Evolutionary conservation across 108 stramenopile species (phyloP).

Genomic region (Nannochloropsis gaditana): DNA sequence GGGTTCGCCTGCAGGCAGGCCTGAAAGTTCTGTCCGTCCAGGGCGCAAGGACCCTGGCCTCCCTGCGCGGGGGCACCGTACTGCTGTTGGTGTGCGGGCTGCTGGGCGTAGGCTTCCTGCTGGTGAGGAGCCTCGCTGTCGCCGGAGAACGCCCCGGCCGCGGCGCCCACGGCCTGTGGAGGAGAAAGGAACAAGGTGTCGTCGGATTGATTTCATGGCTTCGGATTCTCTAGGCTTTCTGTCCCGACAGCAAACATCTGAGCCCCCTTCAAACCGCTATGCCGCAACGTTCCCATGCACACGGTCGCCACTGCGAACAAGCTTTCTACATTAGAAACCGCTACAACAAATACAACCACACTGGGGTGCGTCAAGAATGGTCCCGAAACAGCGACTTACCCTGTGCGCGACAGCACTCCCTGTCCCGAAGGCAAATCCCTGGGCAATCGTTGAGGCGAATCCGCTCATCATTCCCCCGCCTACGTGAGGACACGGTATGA

Average conservation of each 20-base stretch:
- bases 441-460: slow-evolving; percentile 87
- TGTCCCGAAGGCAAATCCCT: slow-evolving; percentile 96
- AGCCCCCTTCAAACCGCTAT: neutral
- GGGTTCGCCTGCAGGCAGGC: slow-evolving; percentile 79
- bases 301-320: slow-evolving; percentile 26
- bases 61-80: slow-evolving; percentile 48
- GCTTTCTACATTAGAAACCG: slow-evolving; percentile 15
- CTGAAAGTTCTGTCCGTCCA: slow-evolving; percentile 85
- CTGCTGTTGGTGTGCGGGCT: slow-evolving; percentile 45
- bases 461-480: slow-evolving; percentile 90
- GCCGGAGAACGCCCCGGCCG: neutral
- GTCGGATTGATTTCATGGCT: neutral
- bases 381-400: slow-evolving; percentile 7
- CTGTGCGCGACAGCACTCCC: slow-evolving; percentile 92
- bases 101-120: slow-evolving; percentile 47
- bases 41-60: slow-evolving; percentile 56
- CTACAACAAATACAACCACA: neutral
- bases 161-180: neutral
- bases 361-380: neutral
- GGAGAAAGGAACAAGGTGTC: neutral
- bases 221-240: neutral
- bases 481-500: neutral
- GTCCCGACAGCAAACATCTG: too few species aligned
- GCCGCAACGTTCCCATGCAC: slow-evolving; percentile 6
- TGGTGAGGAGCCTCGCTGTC: slow-evolving; percentile 27